phyloP scores from a whole-genome alignment of 257 asterid species.

The Primulina huaijiensis region DNA sequence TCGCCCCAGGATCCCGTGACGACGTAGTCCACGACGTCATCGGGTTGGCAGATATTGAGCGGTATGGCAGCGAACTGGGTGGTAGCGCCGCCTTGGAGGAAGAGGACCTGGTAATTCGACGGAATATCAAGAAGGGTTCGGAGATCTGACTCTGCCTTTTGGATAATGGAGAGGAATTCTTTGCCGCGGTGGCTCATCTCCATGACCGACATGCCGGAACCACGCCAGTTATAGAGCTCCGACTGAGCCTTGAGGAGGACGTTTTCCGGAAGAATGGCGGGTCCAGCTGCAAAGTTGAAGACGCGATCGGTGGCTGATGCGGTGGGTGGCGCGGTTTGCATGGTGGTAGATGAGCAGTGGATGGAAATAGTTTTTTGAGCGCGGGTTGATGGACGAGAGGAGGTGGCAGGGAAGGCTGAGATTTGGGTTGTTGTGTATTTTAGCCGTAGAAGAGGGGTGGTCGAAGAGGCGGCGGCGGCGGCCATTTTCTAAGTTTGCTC shows the following conservation, averaged over 20 bases:
- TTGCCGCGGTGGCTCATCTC: constrained; percentile 99
- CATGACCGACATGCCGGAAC: constrained; percentile 93
- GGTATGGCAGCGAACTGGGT: constrained; percentile 88
- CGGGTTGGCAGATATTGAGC: constrained; percentile 63
- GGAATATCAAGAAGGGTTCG: constrained; percentile 63
- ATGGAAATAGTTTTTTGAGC: constrained; percentile 35
- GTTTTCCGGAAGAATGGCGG: constrained; percentile 82
- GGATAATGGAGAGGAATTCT: constrained; percentile 81
- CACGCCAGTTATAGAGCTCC: constrained; percentile 81
- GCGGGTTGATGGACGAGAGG: constrained; percentile 25
- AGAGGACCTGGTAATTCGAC: constrained; percentile 66
- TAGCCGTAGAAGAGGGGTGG: constrained; percentile 31
- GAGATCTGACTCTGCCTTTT: constrained; percentile 88
- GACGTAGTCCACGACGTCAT: constrained; percentile 62
- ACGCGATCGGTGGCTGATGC: constrained; percentile 69
- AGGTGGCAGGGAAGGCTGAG: constrained; percentile 45
- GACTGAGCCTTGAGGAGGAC: constrained; percentile 83
- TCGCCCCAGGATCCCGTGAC: constrained; percentile 98
- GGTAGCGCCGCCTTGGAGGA: constrained; percentile 99
- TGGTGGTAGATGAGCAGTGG: constrained; percentile 48
- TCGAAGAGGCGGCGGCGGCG: constrained; percentile 12
- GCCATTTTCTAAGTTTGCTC: constrained; percentile 25
- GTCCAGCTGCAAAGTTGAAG: constrained; percentile 96
- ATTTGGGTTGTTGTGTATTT: constrained; percentile 40
- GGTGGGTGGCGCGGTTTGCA: constrained; percentile 40